phyloP scores from a whole-genome alignment of 2,329 filamentous ascomycete species.

The Fusarium xyrophilum region DNA sequence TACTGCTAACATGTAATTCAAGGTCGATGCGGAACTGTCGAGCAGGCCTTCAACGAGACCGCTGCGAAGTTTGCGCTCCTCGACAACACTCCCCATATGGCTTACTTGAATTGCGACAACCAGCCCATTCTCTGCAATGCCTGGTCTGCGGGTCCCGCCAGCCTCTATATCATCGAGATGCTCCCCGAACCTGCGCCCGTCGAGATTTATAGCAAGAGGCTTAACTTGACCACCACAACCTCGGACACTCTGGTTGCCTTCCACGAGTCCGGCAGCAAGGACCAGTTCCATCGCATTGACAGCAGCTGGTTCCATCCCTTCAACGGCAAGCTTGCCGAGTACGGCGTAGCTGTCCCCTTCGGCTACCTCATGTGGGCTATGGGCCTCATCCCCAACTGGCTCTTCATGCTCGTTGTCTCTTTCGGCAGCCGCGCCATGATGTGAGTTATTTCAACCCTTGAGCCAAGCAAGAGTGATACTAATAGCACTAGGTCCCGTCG shows the following conservation, averaged over 20 bases:
- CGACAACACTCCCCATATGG: slow-evolving; percentile 70
- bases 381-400: slow-evolving; percentile 73
- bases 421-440: slow-evolving; percentile 77
- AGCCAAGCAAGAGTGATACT: slow-evolving; percentile 25
- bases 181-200: slow-evolving; percentile 69
- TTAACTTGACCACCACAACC: slow-evolving; percentile 75
- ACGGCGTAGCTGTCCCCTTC: slow-evolving; percentile 66
- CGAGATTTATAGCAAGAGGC: slow-evolving; percentile 67
- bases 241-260: slow-evolving; percentile 68
- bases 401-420: slow-evolving; percentile 78
- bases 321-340: slow-evolving; percentile 69
- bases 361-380: slow-evolving; percentile 74
- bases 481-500: slow-evolving; percentile 49
- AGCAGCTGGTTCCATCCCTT: slow-evolving; percentile 74
- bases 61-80: slow-evolving; percentile 68
- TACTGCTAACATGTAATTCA: slow-evolving; percentile 30
- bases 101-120: slow-evolving; percentile 74
- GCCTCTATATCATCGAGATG: slow-evolving; percentile 71
- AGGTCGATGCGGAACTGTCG: slow-evolving; percentile 71
- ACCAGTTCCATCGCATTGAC: slow-evolving; percentile 58
- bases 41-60: slow-evolving; percentile 71
- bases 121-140: slow-evolving; percentile 77
- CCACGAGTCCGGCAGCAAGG: slow-evolving; percentile 58
- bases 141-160: slow-evolving; percentile 71
- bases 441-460: slow-evolving; percentile 57